phyloP scores from a whole-genome alignment of 345 rosid genomes.

The Barbarea vulgaris region DNA sequence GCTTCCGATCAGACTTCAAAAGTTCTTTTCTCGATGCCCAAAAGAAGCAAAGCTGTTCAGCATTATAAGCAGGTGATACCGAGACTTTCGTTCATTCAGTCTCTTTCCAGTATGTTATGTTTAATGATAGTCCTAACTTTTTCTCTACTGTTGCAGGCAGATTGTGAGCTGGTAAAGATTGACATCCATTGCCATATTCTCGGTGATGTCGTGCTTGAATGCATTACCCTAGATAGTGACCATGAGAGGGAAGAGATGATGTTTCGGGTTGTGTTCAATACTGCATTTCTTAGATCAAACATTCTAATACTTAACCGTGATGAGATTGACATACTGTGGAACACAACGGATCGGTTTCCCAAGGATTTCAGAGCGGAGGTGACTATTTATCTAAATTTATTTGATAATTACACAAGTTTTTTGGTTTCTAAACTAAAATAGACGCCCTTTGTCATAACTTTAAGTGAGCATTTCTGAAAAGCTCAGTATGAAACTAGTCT shows the following conservation, averaged over 20 bases:
- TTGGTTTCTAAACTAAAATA: background rate
- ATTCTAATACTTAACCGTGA: constrained; percentile 63
- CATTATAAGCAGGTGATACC: constrained; percentile 61
- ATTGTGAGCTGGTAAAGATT: constrained; percentile 61
- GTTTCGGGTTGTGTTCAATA: constrained; percentile 79
- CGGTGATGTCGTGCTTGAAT: constrained; percentile 84
- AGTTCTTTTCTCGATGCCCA: constrained; percentile 70
- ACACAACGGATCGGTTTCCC: constrained; percentile 60
- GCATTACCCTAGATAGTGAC: constrained; percentile 60
- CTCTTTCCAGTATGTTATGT: background rate
- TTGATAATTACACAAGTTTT: background rate
- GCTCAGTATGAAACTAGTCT: background rate
- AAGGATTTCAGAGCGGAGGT: constrained; percentile 81
- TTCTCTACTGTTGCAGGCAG: constrained; percentile 61
- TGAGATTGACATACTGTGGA: constrained; percentile 73
- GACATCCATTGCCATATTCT: constrained; percentile 71
- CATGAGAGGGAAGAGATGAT: constrained; percentile 67
- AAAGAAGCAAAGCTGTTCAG: constrained; percentile 58
- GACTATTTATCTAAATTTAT: constrained; percentile 1
- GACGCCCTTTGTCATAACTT: background rate
- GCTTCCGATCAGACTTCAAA: constrained; percentile 60
- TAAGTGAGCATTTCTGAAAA: background rate
- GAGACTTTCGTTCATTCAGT: constrained; percentile 17
- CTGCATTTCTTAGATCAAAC: constrained; percentile 73
- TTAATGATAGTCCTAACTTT: constrained; percentile 35